Percentiles rank a stretch among this genome's conserved stretches.
Evolutionary conservation across 2,329 filamentous ascomycete genomes (phyloP).

Genomic region (Trichophyton verrucosum): DNA sequence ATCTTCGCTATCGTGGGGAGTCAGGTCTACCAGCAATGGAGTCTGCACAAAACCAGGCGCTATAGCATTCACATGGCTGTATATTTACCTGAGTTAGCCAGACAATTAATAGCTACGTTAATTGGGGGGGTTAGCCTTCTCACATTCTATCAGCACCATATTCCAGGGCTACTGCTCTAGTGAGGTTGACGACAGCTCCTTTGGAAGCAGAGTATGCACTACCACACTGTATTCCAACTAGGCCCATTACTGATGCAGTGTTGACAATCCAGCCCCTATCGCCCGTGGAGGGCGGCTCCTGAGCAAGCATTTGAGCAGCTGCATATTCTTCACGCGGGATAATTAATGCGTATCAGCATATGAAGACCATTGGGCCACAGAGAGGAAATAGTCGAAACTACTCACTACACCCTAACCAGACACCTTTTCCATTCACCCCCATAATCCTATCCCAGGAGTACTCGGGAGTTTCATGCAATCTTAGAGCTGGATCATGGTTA

Average conservation of each 20-base stretch:
- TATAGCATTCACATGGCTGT: constrained; percentile 39
- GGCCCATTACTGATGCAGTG: constrained; percentile 22
- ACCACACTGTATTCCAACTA: constrained; percentile 18
- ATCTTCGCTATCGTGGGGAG: constrained; percentile 7
- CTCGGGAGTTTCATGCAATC: constrained; percentile 38
- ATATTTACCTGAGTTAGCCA: not conserved
- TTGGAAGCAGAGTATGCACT: constrained; percentile 37
- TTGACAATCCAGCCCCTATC: constrained; percentile 29
- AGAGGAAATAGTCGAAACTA: not conserved
- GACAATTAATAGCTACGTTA: not conserved
- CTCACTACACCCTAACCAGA: constrained; percentile 30
- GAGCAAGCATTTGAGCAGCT: constrained; percentile 28
- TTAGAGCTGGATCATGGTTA: constrained; percentile 12
- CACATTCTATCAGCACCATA: constrained; percentile 37
- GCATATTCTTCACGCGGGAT: constrained; percentile 20
- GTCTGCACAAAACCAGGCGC: constrained; percentile 39
- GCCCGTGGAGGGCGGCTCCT: constrained; percentile 23
- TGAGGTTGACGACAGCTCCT: constrained; percentile 40
- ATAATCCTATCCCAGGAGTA: constrained; percentile 34
- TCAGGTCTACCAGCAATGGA: constrained; percentile 14
- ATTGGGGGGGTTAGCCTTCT: not conserved
- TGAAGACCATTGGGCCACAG: not conserved
- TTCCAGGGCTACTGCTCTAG: constrained; percentile 38
- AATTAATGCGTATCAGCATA: not conserved
- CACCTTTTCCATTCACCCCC: constrained; percentile 29